Evolutionary conservation across 2,329 filamentous ascomycete genomes (phyloP), one percentile per base, ranked within the genome.

Genomic region (Bipolaris cookei): DNA sequence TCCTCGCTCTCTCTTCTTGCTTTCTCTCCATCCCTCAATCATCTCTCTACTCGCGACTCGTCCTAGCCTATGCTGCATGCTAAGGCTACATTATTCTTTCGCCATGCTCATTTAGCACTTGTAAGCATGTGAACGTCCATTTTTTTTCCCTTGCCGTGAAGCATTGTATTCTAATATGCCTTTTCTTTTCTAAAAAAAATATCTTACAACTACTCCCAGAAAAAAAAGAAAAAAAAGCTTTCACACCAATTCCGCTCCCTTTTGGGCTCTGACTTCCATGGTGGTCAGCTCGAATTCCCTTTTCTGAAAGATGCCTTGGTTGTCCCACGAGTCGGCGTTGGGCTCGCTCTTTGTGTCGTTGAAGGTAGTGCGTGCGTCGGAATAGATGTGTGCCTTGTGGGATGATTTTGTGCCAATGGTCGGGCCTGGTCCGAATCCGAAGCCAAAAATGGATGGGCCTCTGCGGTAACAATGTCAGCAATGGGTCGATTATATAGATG

Each of bases 301-400:
- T 23, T 66, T 68, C n/a, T 64, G 64, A 41, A 63, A 68, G 41
- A 69, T 69, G 16, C 67, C 67, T 38, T 66, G 65, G 23, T 55
- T 65, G 20, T 68, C 67, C 67, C 67, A 69, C 2, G 65, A 67
- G 25, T 69, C 67, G 13, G 53, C 18, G 14, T 5, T 28, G 6
- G 45, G 38, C 2, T 68, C 65, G 28, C 34, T 64, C 45, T 54
- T 62, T 18, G 20, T 63, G 6, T 67, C 62, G 32, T 53, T 55
- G 30, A 56, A 45, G 2, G 62, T 66, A 10, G 42, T 52, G 53
- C 56, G 65, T 14, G 60, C 60, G 35, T 69, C 61, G 1, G 67
- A 69, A 50, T 65, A 68, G 37, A 65, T 59, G 25, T 61, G 63
- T 35, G 67, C 63, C 21, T 63, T 63, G 48, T 68, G 67, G n/a